Percentiles rank a stretch among this genome's conserved stretches.
Evolutionary conservation across 108 stramenopile species (phyloP).

Genomic region (Mediolabrus comicus): DNA sequence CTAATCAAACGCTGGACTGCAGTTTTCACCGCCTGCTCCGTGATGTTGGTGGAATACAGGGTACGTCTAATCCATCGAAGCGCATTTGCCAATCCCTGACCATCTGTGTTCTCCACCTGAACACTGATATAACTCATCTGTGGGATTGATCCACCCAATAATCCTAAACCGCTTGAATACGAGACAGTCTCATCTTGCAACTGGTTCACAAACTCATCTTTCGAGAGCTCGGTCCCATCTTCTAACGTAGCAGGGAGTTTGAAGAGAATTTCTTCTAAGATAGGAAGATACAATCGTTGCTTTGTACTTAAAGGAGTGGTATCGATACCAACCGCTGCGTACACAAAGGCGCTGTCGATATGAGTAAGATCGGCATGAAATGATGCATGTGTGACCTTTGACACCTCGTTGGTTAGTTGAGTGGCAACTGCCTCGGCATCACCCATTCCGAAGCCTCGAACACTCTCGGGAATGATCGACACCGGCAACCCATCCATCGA

Average conservation of each 20-base stretch:
- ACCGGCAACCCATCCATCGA: conserved; percentile 1
- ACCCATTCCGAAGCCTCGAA: conserved; percentile 14
- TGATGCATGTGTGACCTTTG: conserved; percentile 9
- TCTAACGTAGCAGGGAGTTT: conserved; percentile 42
- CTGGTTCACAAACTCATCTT: conserved; percentile 41
- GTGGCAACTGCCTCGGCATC: conserved; percentile 14
- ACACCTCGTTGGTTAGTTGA: conserved; percentile 19
- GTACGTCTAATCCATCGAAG: conserved; percentile 35
- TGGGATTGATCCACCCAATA: conserved; percentile 37
- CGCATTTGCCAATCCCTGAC: conserved; percentile 23
- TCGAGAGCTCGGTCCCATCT: conserved; percentile 29
- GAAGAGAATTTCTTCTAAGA: conserved; percentile 46
- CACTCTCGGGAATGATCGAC: conserved; percentile 35
- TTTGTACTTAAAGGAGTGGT: conserved; percentile 17
- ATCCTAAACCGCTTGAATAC: conserved; percentile 39
- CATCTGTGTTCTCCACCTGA: conserved; percentile 26
- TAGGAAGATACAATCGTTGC: conserved; percentile 40
- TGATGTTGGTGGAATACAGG: conserved; percentile 30
- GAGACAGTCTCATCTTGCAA: conserved; percentile 44
- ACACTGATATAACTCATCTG: conserved; percentile 35
- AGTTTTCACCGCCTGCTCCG: conserved; percentile 28
- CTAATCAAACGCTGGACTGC: conserved; percentile 41
- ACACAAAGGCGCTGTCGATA: conserved; percentile 46
- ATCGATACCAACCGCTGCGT: conserved; percentile 43
- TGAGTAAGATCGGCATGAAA: conserved; percentile 46